Conservation (phyloP, 2,329 filamentous ascomycete genomes). For the Endoconidiophora laricicola region DNA sequence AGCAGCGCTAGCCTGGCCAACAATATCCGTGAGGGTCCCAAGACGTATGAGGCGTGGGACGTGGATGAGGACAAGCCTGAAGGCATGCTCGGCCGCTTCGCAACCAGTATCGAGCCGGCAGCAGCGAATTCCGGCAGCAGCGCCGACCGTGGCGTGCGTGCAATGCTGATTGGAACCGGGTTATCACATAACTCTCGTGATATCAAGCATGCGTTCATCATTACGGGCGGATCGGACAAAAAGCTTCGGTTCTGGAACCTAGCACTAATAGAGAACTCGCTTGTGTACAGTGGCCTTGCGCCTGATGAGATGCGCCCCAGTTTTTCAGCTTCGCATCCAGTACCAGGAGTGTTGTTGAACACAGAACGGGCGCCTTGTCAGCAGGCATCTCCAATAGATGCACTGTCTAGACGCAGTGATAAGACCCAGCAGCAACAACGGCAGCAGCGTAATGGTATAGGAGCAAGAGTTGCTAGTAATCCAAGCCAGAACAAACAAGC, state of each 20-base stretch:
- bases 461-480: too few relatives aligned
- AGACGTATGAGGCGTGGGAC: constrained; percentile 67
- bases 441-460: constrained; percentile 11
- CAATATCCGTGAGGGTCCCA: constrained; percentile 29
- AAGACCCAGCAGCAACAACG: constrained; percentile 12
- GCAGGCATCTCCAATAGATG: constrained; percentile 19
- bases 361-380: constrained; percentile 40
- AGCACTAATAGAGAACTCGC: constrained; percentile 57
- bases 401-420: constrained; percentile 11
- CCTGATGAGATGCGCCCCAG: constrained; percentile 54
- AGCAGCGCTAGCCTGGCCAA: neutral
- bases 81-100: constrained; percentile 73
- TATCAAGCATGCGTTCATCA: constrained; percentile 62
- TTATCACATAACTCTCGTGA: constrained; percentile 55
- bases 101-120: constrained; percentile 50
- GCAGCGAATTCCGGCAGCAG: constrained; percentile 17
- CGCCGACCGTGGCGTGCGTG: constrained; percentile 52
- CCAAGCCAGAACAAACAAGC: too few relatives aligned
- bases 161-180: constrained; percentile 58
- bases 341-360: constrained; percentile 46
- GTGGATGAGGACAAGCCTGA: constrained; percentile 82
- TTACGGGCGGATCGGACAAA: constrained; percentile 79
- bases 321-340: constrained; percentile 49
- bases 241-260: constrained; percentile 92
- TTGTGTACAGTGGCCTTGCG: constrained; percentile 63